Percentiles rank a stretch among this genome's conserved stretches.
Evolutionary conservation across 306 rosid genomes (phyloP).

Genomic region (Cicer arietinum): DNA sequence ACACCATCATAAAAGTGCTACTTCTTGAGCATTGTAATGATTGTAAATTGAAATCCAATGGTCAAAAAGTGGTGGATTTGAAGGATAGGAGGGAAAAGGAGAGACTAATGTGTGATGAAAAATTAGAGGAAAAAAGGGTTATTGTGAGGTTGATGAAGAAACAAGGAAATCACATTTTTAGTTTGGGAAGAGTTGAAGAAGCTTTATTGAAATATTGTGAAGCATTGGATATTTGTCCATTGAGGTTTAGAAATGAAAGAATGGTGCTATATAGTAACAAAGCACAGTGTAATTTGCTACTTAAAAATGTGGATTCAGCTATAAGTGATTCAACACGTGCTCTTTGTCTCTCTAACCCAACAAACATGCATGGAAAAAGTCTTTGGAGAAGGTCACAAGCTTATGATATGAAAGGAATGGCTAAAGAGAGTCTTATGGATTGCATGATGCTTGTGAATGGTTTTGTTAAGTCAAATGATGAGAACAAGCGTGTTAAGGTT

Average conservation of each 20-base stretch:
- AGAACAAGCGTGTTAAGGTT: slow-evolving; percentile 48
- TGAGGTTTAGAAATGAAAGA: slow-evolving; percentile 60
- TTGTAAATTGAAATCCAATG: no score
- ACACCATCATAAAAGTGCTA: slow-evolving; percentile 49
- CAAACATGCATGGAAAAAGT: slow-evolving; percentile 62
- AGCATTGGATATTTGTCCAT: slow-evolving; percentile 63
- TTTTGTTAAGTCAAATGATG: slow-evolving; percentile 44
- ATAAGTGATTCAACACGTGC: slow-evolving; percentile 73
- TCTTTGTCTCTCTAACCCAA: slow-evolving; percentile 62
- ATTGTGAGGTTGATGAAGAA: slow-evolving; percentile 51
- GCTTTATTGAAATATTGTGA: slow-evolving; percentile 60
- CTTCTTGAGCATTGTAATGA: neutral
- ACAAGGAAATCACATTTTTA: slow-evolving; percentile 57
- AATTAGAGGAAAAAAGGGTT: slow-evolving; percentile 53
- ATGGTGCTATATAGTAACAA: slow-evolving; percentile 68
- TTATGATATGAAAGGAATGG: slow-evolving; percentile 78
- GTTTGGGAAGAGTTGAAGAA: slow-evolving; percentile 62
- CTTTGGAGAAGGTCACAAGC: slow-evolving; percentile 83
- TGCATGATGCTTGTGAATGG: slow-evolving; percentile 63
- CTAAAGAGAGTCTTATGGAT: slow-evolving; percentile 76
- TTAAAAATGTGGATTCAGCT: slow-evolving; percentile 58
- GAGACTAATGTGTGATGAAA: slow-evolving; percentile 44
- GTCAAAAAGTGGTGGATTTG: slow-evolving; percentile 15
- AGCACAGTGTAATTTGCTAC: slow-evolving; percentile 62
- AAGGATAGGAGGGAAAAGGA: slow-evolving; percentile 50